Conservation (phyloP, 305 asterid genomes). For the Fraxinus angustifolia region DNA sequence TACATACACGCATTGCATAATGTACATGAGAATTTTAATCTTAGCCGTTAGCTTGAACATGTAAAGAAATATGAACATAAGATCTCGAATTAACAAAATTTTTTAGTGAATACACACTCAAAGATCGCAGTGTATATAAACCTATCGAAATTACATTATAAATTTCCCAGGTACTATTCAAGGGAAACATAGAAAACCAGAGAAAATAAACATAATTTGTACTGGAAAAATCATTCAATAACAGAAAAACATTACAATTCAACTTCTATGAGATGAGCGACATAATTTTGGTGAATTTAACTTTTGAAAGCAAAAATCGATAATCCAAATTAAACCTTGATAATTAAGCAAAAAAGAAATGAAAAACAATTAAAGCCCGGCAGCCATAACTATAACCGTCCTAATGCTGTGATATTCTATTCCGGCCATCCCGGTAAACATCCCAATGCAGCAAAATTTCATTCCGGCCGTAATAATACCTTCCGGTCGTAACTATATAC, state of each 20-base stretch:
- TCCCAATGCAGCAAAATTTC: not conserved
- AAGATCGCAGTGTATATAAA: not conserved
- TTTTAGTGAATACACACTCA: not conserved
- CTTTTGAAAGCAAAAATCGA: not conserved
- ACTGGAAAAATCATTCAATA: not conserved
- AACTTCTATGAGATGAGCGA: not conserved
- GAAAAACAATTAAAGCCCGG: not conserved
- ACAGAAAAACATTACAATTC: not conserved
- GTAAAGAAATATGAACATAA: not conserved
- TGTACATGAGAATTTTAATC: not conserved
- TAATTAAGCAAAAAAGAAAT: not conserved
- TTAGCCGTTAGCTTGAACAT: not conserved
- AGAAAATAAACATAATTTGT: not conserved
- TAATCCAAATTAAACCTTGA: not conserved
- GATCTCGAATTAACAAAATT: not conserved
- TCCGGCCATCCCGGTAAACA: not conserved
- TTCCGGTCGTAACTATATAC: not conserved
- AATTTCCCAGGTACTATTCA: not conserved
- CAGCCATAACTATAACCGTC: not conserved
- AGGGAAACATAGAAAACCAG: not conserved
- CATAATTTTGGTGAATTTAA: not conserved
- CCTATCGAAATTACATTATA: not conserved
- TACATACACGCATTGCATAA: conserved; percentile 24
- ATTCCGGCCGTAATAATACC: not conserved
- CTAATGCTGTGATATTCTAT: not conserved